phyloP scores from a whole-genome alignment of 768 basidiomycete genomes.

The Russula foetens region DNA sequence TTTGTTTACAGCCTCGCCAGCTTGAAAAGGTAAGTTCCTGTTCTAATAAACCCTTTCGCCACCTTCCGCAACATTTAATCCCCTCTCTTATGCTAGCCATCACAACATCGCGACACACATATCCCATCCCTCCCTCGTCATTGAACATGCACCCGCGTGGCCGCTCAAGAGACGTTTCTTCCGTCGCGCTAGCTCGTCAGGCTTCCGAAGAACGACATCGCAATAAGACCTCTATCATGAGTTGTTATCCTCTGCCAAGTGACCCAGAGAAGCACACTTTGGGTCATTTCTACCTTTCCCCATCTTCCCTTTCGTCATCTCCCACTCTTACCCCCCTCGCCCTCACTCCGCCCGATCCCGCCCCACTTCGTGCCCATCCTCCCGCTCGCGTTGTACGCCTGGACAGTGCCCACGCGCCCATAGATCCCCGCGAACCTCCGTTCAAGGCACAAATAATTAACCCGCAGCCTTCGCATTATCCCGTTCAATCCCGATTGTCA shows the following conservation, averaged over 20 bases:
- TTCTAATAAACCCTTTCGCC: neutral
- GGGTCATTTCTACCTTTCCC: neutral
- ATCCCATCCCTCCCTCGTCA: neutral
- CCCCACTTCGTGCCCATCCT: neutral
- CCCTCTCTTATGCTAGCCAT: neutral
- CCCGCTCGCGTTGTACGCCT: neutral
- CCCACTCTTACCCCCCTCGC: conserved; percentile 3
- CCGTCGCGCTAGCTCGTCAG: conserved; percentile 20
- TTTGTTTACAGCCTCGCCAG: neutral
- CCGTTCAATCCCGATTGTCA: neutral
- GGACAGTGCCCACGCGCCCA: conserved; percentile 8
- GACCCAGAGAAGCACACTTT: conserved; percentile 8
- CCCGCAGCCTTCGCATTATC: neutral
- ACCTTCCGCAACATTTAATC: neutral
- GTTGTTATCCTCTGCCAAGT: conserved; percentile 8
- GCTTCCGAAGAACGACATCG: conserved; percentile 19
- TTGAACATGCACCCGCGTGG: conserved; percentile 15
- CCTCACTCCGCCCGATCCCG: conserved; percentile 15
- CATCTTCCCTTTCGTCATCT: conserved; percentile 7
- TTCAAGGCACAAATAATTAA: neutral
- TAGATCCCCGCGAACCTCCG: conserved; percentile 4
- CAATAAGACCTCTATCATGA: conserved; percentile 4
- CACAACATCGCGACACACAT: neutral
- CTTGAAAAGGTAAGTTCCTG: conserved; percentile 2
- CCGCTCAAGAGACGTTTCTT: conserved; percentile 17